Evolutionary conservation across 2,329 filamentous ascomycete species (phyloP).

Genomic region (Claviceps cyperi): DNA sequence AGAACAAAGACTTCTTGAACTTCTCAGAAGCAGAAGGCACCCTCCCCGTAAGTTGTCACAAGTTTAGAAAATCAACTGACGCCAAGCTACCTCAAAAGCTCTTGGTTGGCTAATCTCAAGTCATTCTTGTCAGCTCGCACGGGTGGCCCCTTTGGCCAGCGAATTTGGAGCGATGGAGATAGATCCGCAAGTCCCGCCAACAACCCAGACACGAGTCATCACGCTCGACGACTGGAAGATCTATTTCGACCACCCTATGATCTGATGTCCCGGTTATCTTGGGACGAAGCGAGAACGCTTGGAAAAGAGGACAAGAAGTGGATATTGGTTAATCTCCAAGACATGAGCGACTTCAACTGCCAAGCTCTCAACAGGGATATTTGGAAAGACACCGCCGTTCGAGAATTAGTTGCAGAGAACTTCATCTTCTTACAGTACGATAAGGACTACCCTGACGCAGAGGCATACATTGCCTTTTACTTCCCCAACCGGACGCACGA

Average conservation of each 20-base stretch:
- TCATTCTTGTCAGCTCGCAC: conserved; percentile 5
- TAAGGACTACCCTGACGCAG: conserved; percentile 65
- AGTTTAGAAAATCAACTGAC: background rate
- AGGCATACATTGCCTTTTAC: conserved; percentile 82
- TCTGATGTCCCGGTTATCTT: conserved; percentile 65
- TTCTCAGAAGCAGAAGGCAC: conserved; percentile 38
- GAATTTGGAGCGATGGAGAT: conserved; percentile 22
- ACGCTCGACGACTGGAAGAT: conserved; percentile 70
- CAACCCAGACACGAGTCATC: conserved; percentile 37
- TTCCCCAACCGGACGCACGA: conserved; percentile 57
- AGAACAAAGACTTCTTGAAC: conserved; percentile 48
- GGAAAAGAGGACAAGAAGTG: conserved; percentile 86
- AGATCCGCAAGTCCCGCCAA: conserved; percentile 10
- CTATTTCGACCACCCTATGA: conserved; percentile 89
- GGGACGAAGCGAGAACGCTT: conserved; percentile 70
- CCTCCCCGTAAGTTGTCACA: conserved; percentile 15
- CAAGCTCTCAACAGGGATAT: conserved; percentile 88
- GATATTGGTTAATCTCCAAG: conserved; percentile 91
- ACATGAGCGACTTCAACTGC: conserved; percentile 85
- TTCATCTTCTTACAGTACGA: conserved; percentile 94
- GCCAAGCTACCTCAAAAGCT: too few species aligned
- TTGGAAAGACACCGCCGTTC: conserved; percentile 77
- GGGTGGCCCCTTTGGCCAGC: conserved; percentile 24
- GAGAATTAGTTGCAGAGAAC: conserved; percentile 72
- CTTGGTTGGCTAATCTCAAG: background rate